These are phyloP conservation scores for Ampelomyces quisqualis DNA, from an alignment of 2,329 filamentous ascomycete species.

Conservation along the genomic window DNA sequence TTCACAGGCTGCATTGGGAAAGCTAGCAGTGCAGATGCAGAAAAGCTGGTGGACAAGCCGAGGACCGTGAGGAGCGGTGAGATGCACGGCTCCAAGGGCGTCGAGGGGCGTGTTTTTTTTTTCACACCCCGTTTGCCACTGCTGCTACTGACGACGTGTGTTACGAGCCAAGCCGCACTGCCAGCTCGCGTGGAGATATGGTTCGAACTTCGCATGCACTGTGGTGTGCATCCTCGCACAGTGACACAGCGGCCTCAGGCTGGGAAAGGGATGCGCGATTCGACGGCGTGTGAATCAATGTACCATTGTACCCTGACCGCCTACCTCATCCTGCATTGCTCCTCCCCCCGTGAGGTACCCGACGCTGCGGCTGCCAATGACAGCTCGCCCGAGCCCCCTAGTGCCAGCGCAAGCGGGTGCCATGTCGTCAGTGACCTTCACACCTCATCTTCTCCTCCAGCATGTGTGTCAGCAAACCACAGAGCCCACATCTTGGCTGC, in stretches of 20 bases:
- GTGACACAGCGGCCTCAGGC: too few relatives aligned
- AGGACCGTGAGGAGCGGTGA: constrained; percentile 28
- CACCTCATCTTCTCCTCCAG: constrained; percentile 7
- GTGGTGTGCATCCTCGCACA: too few relatives aligned
- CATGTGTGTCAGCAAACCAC: constrained; percentile 19
- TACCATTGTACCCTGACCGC: constrained; percentile 16
- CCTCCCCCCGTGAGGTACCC: constrained; percentile 17
- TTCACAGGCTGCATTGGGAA: neutral
- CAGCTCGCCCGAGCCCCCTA: constrained; percentile 2
- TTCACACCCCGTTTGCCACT: constrained; percentile 12
- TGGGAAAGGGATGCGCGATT: too few relatives aligned
- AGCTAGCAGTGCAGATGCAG: constrained; percentile 2
- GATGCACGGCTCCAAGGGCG: constrained; percentile 14
- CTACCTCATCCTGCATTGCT: constrained; percentile 23
- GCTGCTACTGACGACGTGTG: too few relatives aligned
- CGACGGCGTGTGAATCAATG: neutral
- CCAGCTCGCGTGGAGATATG: too few relatives aligned
- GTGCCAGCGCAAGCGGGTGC: constrained; percentile 5
- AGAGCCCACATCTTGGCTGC: constrained; percentile 29
- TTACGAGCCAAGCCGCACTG: too few relatives aligned
- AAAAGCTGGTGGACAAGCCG: too few relatives aligned
- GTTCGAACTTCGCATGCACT: too few relatives aligned
- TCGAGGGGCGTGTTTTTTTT: constrained; percentile 9
- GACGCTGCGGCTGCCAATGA: constrained; percentile 18
- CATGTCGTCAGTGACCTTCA: constrained; percentile 18